phyloP scores from a whole-genome alignment of 805 yeast genomes.

The Zygotorulaspora danielsina region DNA sequence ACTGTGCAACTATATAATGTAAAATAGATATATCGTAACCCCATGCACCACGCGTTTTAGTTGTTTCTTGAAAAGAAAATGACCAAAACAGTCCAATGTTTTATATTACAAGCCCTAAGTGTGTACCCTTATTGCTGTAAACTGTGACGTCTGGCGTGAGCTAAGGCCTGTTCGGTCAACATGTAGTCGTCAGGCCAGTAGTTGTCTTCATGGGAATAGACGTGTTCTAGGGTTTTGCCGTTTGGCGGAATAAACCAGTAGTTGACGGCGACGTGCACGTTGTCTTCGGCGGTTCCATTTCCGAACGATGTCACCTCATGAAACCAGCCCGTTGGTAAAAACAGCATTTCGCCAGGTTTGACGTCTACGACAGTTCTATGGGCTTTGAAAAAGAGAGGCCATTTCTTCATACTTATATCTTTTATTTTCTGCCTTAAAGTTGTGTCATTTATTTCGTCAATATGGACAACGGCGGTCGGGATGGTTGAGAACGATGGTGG shows the following conservation, averaged over 20 bases:
- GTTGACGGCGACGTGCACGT: slow-evolving; percentile 59
- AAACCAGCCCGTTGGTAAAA: slow-evolving; percentile 76
- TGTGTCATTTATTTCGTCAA: slow-evolving; percentile 46
- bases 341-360: slow-evolving; percentile 62
- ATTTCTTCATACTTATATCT: slow-evolving; percentile 39
- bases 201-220: slow-evolving; percentile 42
- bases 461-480: slow-evolving; percentile 60
- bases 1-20: too few species aligned
- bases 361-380: slow-evolving; percentile 45
- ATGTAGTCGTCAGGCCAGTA: slow-evolving; percentile 55
- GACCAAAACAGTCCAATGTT: too few species aligned
- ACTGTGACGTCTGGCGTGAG: slow-evolving; percentile 8
- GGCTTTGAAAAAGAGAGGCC: slow-evolving; percentile 46
- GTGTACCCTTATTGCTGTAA: too few species aligned
- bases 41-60: too few species aligned
- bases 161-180: slow-evolving; percentile 39
- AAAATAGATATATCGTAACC: too few species aligned
- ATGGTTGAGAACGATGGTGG: slow-evolving; percentile 68
- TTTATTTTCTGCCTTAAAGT: slow-evolving; percentile 30
- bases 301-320: slow-evolving; percentile 74
- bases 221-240: slow-evolving; percentile 21
- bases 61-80: too few species aligned
- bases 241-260: slow-evolving; percentile 75
- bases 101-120: too few species aligned
- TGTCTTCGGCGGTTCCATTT: slow-evolving; percentile 21